Percentiles rank a stretch among this genome's conserved stretches.
These are phyloP conservation scores for Chlorella sp. DNA, from an alignment of 139 green algal species.

Conservation along the genomic window DNA sequence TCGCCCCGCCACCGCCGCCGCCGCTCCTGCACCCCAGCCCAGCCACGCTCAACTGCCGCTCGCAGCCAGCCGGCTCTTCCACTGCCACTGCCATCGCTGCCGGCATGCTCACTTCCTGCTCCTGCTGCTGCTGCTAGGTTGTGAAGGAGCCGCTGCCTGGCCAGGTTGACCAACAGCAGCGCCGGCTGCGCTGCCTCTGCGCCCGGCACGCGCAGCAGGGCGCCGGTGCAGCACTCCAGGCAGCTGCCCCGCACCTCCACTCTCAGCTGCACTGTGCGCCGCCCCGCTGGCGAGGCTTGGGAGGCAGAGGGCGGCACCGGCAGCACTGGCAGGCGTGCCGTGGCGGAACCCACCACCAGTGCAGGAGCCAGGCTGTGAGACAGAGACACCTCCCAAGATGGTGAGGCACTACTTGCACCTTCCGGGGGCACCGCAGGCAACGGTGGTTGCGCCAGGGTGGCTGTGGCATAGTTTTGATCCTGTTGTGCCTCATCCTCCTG, in stretches of 20 bases:
- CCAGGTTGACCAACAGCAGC: background rate
- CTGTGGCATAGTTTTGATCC: too few relatives aligned
- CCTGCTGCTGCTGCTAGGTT: background rate
- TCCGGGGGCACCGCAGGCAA: too few relatives aligned
- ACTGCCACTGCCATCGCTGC: background rate
- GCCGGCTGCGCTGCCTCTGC: background rate
- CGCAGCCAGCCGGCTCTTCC: background rate
- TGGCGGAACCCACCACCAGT: background rate
- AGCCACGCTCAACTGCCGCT: background rate
- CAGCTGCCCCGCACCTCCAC: slow-evolving; percentile 10
- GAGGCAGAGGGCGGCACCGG: background rate
- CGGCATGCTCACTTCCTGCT: too few relatives aligned
- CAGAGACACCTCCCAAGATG: background rate
- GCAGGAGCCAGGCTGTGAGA: slow-evolving; percentile 1
- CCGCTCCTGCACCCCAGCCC: background rate
- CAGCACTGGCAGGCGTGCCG: slow-evolving; percentile 10
- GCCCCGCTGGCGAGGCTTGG: background rate
- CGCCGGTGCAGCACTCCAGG: slow-evolving; percentile 18
- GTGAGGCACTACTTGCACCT: too few relatives aligned
- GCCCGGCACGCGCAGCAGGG: slow-evolving; percentile 1
- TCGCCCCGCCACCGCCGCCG: background rate
- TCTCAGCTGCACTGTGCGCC: background rate
- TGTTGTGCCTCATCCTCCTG: too few relatives aligned
- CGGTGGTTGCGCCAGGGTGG: too few relatives aligned
- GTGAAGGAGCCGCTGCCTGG: background rate